These are phyloP conservation scores for Trypanosoma rangeli DNA, from an alignment of 208 protist species.

Conservation along the genomic window DNA sequence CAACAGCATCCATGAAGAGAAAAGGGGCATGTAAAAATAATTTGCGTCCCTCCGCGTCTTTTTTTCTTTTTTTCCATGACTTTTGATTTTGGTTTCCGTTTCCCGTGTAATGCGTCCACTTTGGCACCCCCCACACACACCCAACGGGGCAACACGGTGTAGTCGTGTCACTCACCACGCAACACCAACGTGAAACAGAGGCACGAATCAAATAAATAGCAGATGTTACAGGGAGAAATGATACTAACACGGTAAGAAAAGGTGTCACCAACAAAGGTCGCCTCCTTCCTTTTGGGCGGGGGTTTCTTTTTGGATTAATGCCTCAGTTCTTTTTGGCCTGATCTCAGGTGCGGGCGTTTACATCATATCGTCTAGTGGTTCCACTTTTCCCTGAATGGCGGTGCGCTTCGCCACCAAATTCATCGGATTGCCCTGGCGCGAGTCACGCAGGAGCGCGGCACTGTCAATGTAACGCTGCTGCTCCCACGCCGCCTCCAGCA, in stretches of 20 bases:
- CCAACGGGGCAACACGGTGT: too few species aligned
- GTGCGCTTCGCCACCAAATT: slow-evolving; percentile 59
- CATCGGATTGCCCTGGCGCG: slow-evolving; percentile 78
- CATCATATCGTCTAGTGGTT: slow-evolving; percentile 35
- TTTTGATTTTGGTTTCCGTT: too few species aligned
- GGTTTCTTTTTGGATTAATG: background rate
- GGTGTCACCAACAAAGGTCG: background rate
- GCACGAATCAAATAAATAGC: slow-evolving; percentile 9
- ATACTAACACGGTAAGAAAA: background rate
- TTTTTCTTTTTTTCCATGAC: slow-evolving; percentile 1
- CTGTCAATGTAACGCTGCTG: slow-evolving; percentile 82
- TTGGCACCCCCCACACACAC: too few species aligned
- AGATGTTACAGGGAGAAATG: background rate
- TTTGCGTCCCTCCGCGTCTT: background rate
- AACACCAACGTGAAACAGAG: slow-evolving; percentile 13
- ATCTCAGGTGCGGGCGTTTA: background rate
- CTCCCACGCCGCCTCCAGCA: slow-evolving; percentile 73
- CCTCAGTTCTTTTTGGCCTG: background rate
- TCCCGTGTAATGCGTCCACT: too few species aligned
- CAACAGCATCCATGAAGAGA: background rate
- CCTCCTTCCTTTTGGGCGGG: background rate
- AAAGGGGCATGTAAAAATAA: background rate
- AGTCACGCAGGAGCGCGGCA: slow-evolving; percentile 58
- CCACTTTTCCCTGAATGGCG: slow-evolving; percentile 15
- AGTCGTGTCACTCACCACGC: background rate